phyloP scores from a whole-genome alignment of 73 alveolate species.

The Paramecium sonneborni region DNA sequence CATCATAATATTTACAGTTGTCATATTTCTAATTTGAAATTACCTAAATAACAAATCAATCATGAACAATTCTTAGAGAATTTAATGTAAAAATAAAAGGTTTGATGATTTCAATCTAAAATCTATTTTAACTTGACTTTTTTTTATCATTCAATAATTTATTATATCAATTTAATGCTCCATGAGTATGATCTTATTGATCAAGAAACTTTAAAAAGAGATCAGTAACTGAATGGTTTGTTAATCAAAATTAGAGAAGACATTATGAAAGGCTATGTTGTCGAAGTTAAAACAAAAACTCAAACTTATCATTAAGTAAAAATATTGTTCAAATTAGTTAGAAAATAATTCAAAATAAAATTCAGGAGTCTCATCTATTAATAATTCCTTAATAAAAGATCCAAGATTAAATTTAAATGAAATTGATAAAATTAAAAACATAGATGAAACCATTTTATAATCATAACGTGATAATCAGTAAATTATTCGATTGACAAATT shows the following conservation, averaged over 20 bases:
- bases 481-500: not conserved
- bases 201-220: not conserved
- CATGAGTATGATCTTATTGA: not conserved
- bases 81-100: too few relatives aligned
- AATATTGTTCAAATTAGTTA: constrained; percentile 19
- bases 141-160: not conserved
- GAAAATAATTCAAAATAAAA: constrained; percentile 19
- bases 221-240: not conserved
- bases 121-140: too few relatives aligned
- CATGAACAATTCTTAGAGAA: not conserved
- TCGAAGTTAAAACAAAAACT: constrained; percentile 5
- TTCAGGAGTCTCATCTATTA: not conserved
- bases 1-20: not conserved
- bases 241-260: not conserved
- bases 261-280: not conserved
- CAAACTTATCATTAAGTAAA: not conserved
- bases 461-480: not conserved
- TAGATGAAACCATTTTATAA: not conserved
- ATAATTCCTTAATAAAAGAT: not conserved
- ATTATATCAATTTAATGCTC: not conserved
- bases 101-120: too few relatives aligned
- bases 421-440: not conserved
- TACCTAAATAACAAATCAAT: not conserved
- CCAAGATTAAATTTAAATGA: not conserved
- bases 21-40: not conserved